Evolutionary conservation across 2,329 filamentous ascomycete species (phyloP), one percentile per base, ranked within the genome.

Genomic region (Stemphylium vesicarium): DNA sequence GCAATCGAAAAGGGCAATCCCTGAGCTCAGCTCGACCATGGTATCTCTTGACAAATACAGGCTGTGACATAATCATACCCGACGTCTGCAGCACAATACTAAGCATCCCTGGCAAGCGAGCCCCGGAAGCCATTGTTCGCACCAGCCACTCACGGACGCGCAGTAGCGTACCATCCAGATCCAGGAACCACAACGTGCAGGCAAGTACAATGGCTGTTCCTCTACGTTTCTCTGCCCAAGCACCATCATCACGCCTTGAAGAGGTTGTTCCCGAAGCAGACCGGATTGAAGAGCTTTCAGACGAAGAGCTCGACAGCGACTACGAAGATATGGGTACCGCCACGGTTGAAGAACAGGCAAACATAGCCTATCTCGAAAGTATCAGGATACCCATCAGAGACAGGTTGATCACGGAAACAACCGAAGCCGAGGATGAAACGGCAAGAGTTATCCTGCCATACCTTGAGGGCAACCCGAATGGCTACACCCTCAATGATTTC

Each of bases 391-490:
- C 81, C 15, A 84, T 96, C 63, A 80, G 79, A 50, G 92, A 96
- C 69, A 60, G 69, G 13, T 80, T 93, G 45, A 72, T 78, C 43
- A 95, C 92, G 4, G 79, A 84, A 56, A 90, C 90, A 20, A 92
- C 89, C 1, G 71, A 76, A 44, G 72, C 85, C 24, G 91, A 96
- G 75, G 83, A 88, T 54, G 79, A 85, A 51, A 94, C 90, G 0
- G 79, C 91, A 50, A 76, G 85, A 33, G 82, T 84, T 66, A 90
- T 90, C 66, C 77, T 92, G 26, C 88, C 89, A 0, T 88, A 87
- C 61, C 80, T 96, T 13, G 78, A 79, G 31, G 78, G 78, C n/a
- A 81, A 78, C 37, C 79, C 80, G 43, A 79, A 82, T 54, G 78
- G 80, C 20, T 71, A 81, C 47, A 64, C 77, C 15, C 83, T 85